Conservation (phyloP, 2,329 filamentous ascomycete species). For the Dothiorella sarmentorum region DNA sequence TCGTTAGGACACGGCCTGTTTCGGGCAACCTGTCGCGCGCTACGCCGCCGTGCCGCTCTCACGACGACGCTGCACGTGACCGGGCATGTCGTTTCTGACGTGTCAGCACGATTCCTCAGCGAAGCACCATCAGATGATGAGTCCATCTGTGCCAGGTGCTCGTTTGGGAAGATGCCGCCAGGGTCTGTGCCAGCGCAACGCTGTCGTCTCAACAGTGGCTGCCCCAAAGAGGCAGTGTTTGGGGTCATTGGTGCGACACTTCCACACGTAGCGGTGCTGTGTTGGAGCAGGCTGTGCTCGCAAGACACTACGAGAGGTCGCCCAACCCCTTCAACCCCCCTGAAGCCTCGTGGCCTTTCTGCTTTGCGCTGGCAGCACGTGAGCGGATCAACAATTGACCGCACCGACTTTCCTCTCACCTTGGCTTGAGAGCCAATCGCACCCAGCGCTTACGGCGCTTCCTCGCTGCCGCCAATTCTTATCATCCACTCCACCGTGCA, state of each 20-base stretch:
- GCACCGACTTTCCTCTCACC: neutral
- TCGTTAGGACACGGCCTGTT: conserved; percentile 1
- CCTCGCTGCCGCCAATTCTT: no score
- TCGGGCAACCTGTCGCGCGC: conserved; percentile 12
- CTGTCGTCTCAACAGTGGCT: conserved; percentile 6
- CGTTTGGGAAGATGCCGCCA: neutral
- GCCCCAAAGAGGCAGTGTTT: neutral
- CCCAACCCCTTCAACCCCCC: neutral
- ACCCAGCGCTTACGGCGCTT: no score
- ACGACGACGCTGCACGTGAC: neutral
- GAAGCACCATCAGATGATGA: neutral
- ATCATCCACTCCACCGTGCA: no score
- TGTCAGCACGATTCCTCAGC: neutral
- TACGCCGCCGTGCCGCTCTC: neutral
- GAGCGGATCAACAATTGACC: conserved; percentile 7
- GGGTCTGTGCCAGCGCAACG: conserved; percentile 5
- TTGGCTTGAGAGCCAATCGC: neutral
- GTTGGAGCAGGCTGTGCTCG: neutral
- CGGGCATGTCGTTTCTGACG: neutral
- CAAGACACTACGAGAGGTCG: neutral
- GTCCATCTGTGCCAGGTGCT: neutral
- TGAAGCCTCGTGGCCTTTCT: neutral
- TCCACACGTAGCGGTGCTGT: conserved; percentile 1
- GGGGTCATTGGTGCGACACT: neutral
- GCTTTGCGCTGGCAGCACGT: neutral